Evolutionary conservation across 768 basidiomycete genomes (phyloP).

Genomic region (Leccinum pellstonianum): DNA sequence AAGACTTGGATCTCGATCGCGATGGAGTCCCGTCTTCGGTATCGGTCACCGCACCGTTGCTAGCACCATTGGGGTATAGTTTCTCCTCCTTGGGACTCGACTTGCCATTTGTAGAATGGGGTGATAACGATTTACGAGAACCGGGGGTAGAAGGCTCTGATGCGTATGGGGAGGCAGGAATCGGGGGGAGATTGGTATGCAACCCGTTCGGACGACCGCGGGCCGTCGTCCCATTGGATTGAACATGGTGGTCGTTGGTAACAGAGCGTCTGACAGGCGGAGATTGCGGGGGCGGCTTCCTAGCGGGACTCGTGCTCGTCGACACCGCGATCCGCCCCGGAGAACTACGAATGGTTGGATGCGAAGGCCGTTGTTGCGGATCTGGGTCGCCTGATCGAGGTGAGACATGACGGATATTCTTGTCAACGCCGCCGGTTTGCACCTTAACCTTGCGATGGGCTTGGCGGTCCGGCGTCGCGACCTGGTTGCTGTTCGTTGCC

Average conservation of each 20-base stretch:
- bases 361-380: slow-evolving; percentile 30
- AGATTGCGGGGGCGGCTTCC: slow-evolving; percentile 24
- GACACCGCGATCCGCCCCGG: slow-evolving; percentile 32
- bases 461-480: slow-evolving; percentile 29
- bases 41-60: slow-evolving; percentile 28
- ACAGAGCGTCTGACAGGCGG: slow-evolving; percentile 33
- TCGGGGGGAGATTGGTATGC: slow-evolving; percentile 50
- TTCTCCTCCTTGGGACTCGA: slow-evolving; percentile 36
- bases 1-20: slow-evolving; percentile 52
- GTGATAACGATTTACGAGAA: slow-evolving; percentile 45
- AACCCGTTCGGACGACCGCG: slow-evolving; percentile 36
- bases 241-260: slow-evolving; percentile 31
- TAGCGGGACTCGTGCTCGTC: slow-evolving; percentile 24
- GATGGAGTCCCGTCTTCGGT: slow-evolving; percentile 40
- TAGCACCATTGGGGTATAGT: slow-evolving; percentile 25
- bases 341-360: slow-evolving; percentile 34
- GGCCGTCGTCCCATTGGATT: slow-evolving; percentile 23
- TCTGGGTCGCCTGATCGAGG: slow-evolving; percentile 28
- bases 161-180: slow-evolving; percentile 65
- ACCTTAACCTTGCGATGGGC: slow-evolving; percentile 38
- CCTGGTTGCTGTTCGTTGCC: slow-evolving; percentile 8
- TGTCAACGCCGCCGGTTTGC: slow-evolving; percentile 34
- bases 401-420: slow-evolving; percentile 33
- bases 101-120: slow-evolving; percentile 35
- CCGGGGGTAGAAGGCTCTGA: slow-evolving; percentile 62